Percentiles rank a stretch among this genome's conserved stretches.
Evolutionary conservation across 169 alveolate species (phyloP).

Genomic region (Eimeria nieschulzi): DNA sequence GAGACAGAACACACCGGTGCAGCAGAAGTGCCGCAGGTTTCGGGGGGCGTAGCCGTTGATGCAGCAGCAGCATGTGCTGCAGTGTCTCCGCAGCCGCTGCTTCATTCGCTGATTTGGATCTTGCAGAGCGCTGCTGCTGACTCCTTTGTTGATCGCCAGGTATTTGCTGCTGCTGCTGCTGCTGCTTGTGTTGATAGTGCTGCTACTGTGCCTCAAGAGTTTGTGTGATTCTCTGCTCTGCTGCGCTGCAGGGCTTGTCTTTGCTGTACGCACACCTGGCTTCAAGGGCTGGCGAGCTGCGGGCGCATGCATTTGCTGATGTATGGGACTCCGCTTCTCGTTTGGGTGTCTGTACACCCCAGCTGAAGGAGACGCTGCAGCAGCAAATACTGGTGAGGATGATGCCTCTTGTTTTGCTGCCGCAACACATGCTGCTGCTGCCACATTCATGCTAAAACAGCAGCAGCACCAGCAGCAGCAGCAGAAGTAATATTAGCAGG

Average conservation of each 20-base stretch:
- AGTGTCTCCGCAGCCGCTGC: neutral
- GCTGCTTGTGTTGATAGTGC: neutral
- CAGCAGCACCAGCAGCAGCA: neutral
- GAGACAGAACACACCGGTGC: neutral
- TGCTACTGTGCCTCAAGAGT: neutral
- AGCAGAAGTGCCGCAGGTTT: neutral
- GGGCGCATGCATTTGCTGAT: conserved; percentile 6
- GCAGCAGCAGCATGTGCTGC: neutral
- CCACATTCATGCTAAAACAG: neutral
- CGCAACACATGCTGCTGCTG: neutral
- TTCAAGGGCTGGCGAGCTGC: neutral
- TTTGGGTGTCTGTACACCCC: neutral
- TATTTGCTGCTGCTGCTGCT: neutral
- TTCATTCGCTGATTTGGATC: conserved; percentile 8
- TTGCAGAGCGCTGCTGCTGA: conserved; percentile 20
- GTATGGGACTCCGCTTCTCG: conserved; percentile 20
- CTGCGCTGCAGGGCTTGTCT: conserved; percentile 15
- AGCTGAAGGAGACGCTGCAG: neutral
- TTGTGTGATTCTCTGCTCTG: neutral
- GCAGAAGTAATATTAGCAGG: neutral
- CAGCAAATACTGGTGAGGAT: conserved; percentile 5
- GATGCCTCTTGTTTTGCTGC: neutral
- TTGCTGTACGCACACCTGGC: conserved; percentile 26
- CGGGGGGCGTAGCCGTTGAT: neutral
- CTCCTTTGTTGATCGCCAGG: conserved; percentile 15